Conservation (phyloP, 2,329 filamentous ascomycete species). For the Clarireedia sp. region DNA sequence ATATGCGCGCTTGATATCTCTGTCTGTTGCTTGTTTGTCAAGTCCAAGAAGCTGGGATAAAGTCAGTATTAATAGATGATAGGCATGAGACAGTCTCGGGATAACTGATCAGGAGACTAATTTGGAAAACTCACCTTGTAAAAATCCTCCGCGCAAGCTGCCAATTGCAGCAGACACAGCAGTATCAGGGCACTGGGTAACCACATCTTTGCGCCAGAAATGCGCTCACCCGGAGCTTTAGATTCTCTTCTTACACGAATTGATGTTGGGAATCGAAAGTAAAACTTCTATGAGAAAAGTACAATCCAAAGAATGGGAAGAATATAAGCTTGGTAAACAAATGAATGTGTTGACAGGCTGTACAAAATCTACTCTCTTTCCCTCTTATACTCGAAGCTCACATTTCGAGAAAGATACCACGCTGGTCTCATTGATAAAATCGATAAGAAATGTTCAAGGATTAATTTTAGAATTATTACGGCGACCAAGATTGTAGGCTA, state of each 20-base stretch:
- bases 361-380: neutral
- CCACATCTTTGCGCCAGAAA: constrained; percentile 36
- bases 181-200: constrained; percentile 45
- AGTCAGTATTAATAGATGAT: constrained; percentile 11
- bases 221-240: constrained; percentile 14
- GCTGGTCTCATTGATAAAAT: constrained; percentile 10
- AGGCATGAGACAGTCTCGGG: neutral
- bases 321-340: neutral
- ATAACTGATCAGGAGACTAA: neutral
- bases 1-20: constrained; percentile 91
- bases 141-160: constrained; percentile 60
- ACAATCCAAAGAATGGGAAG: neutral
- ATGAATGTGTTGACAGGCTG: neutral
- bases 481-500: neutral
- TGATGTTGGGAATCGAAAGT: neutral
- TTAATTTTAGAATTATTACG: neutral
- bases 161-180: constrained; percentile 46
- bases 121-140: constrained; percentile 60
- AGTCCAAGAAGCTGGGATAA: constrained; percentile 64
- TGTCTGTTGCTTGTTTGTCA: constrained; percentile 69
- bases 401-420: constrained; percentile 10
- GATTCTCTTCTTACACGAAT: constrained; percentile 1
- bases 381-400: neutral
- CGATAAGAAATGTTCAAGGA: neutral
- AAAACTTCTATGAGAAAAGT: neutral